Conservation (phyloP, 305 asterid genomes). For the Petunia hybrid region DNA sequence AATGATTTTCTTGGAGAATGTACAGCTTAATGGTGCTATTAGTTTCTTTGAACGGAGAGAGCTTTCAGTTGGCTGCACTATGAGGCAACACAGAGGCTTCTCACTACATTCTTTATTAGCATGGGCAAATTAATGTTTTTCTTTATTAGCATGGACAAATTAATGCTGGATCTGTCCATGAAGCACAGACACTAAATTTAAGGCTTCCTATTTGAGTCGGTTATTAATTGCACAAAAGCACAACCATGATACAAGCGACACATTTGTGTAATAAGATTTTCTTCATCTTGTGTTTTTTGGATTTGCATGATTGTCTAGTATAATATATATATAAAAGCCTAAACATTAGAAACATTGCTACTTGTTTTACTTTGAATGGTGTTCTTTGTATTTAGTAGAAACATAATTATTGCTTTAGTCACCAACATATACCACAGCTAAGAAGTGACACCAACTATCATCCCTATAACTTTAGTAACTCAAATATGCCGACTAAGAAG, state of each 20-base stretch:
- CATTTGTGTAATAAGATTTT: neutral
- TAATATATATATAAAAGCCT: neutral
- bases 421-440: neutral
- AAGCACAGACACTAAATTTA: neutral
- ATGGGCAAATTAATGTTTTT: neutral
- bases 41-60: neutral
- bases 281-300: neutral
- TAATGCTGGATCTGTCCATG: neutral
- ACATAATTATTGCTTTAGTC: neutral
- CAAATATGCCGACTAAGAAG: neutral
- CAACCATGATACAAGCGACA: neutral
- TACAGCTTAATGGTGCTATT: neutral
- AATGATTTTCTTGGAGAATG: constrained; percentile 18
- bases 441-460: neutral
- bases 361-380: neutral
- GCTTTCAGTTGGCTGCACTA: neutral
- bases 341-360: neutral
- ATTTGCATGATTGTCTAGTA: neutral
- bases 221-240: neutral
- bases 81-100: constrained; percentile 19
- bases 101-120: neutral
- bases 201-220: neutral
- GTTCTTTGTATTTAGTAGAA: neutral
- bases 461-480: neutral
- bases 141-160: neutral